phyloP scores from a whole-genome alignment of 1,284 basidiomycete species.

The Blastosporella zonata region DNA sequence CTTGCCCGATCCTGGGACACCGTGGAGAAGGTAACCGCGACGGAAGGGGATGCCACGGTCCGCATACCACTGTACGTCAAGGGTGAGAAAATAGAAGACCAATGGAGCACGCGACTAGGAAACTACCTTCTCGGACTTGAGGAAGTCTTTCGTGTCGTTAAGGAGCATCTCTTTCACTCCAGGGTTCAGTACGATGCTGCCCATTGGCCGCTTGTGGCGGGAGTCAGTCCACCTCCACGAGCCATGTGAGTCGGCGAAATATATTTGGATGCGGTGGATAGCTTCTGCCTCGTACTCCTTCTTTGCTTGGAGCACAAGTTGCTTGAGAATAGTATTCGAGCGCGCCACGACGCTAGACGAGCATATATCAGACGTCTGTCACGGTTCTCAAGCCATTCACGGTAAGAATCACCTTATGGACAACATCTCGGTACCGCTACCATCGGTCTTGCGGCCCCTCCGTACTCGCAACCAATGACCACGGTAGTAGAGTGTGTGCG shows the following conservation, averaged over 20 bases:
- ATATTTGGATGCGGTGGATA: slow-evolving; percentile 79
- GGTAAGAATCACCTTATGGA: slow-evolving; percentile 57
- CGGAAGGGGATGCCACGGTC: slow-evolving; percentile 79
- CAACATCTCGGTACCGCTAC: slow-evolving; percentile 63
- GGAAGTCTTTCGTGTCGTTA: slow-evolving; percentile 76
- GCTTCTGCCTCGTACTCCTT: slow-evolving; percentile 80
- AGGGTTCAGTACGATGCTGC: slow-evolving; percentile 75
- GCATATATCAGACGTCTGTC: slow-evolving; percentile 10
- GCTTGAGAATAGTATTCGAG: slow-evolving; percentile 76
- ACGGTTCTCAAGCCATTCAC: slow-evolving; percentile 1
- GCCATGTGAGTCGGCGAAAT: slow-evolving; percentile 83
- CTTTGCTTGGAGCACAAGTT: slow-evolving; percentile 84
- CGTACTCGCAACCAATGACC: slow-evolving; percentile 78
- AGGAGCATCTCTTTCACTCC: slow-evolving; percentile 84
- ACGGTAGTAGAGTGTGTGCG: slow-evolving; percentile 79
- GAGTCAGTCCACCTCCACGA: slow-evolving; percentile 83
- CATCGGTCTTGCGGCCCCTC: slow-evolving; percentile 62
- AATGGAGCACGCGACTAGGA: not conserved
- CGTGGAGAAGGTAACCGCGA: slow-evolving; percentile 80
- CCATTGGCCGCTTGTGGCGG: slow-evolving; percentile 76
- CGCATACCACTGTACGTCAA: slow-evolving; percentile 51
- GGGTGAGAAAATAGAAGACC: slow-evolving; percentile 5
- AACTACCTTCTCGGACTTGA: slow-evolving; percentile 71
- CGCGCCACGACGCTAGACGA: slow-evolving; percentile 66
- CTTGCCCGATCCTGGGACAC: slow-evolving; percentile 79